phyloP scores from a whole-genome alignment of 176 grass and related monocot genomes.

The Luzula sylvatica region DNA sequence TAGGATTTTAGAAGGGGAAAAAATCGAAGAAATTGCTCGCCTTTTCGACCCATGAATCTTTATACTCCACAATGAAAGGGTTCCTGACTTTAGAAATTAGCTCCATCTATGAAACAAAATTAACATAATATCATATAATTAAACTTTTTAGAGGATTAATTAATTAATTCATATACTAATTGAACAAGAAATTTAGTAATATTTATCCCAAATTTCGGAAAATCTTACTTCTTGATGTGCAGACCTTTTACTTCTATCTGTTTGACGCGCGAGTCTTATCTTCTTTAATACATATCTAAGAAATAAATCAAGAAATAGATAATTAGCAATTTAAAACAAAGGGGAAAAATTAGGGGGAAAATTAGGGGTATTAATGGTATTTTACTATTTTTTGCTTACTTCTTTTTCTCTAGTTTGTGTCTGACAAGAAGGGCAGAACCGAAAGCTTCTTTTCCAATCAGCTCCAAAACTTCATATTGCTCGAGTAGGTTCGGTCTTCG shows the following conservation, averaged over 20 bases:
- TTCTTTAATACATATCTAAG: conserved; percentile 94
- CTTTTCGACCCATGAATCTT: conserved; percentile 99
- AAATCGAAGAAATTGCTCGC: conserved; percentile 21
- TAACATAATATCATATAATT: conserved; percentile 12
- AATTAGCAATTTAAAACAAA: conserved; percentile 13
- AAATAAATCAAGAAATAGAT: not conserved
- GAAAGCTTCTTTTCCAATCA: conserved; percentile 93
- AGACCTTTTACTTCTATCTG: conserved; percentile 70
- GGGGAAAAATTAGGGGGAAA: not conserved
- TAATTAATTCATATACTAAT: conserved; percentile 4
- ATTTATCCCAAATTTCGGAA: conserved; percentile 6
- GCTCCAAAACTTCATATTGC: conserved; percentile 92
- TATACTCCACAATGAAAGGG: conserved; percentile 95
- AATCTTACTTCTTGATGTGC: conserved; percentile 78
- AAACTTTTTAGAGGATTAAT: not conserved
- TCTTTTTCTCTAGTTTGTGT: conserved; percentile 95
- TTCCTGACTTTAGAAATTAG: conserved; percentile 88
- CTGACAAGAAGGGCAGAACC: conserved; percentile 89
- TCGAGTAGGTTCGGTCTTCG: conserved; percentile 61
- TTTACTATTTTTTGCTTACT: conserved; percentile 41
- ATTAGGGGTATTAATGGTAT: too few species aligned
- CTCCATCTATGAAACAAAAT: conserved; percentile 62
- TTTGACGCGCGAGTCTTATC: conserved; percentile 77
- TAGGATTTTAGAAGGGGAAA: too few species aligned
- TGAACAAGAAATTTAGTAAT: not conserved